Base-by-base conservation (phyloP, 768 basidiomycete species). In the Megacollybia marginata region DNA sequence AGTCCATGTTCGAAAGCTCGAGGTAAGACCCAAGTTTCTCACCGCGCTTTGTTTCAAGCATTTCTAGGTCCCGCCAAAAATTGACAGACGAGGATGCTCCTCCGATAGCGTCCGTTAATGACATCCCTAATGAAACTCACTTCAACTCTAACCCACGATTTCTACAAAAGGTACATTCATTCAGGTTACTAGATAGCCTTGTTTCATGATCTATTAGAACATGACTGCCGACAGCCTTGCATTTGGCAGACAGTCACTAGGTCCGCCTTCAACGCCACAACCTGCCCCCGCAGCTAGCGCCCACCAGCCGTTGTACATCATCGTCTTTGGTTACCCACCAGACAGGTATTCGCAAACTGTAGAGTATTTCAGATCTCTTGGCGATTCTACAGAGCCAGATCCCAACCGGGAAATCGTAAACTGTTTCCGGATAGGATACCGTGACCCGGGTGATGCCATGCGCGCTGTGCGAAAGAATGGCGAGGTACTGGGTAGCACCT, bases 301-400 rank as follows among this genome's bases (percentile, higher is more conserved):
- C 44, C n/a, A 44, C 0, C 74, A 79, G 23, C 70, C 76, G 2
- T 62, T 77, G 28, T 85, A 84, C 58, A 72, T 94, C 33, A 72
- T 92, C 58, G 81, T 94, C 47, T 94, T 91, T 53, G 92, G 92
- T n/a, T 94, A 92, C 61, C 90, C 92, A 5, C 70, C 80, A 32
- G 87, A 92, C 64, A 82, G 82, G 59, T 87, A 85, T 62, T 80
- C 76, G 47, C 60, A 82, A 13, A 81, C 85, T 0, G 79, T 78
- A 13, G 85, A 86, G 57, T 86, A 86, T 63, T 86, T 90, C 70
- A 77, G 75, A 55, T 80, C 82, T 1, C 66, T 94, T 9, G 89
- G 88, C 8, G 78, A 79, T 12, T 68, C 82, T 33, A 83, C 85
- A 2, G 84, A 85, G 15, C 73, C 84, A 0, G 82, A 88, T 44